Percentiles rank a stretch among this genome's conserved stretches.
Conservation (phyloP, 1,139 yeast species). For the Zygosaccharomyces pseudobailii region DNA sequence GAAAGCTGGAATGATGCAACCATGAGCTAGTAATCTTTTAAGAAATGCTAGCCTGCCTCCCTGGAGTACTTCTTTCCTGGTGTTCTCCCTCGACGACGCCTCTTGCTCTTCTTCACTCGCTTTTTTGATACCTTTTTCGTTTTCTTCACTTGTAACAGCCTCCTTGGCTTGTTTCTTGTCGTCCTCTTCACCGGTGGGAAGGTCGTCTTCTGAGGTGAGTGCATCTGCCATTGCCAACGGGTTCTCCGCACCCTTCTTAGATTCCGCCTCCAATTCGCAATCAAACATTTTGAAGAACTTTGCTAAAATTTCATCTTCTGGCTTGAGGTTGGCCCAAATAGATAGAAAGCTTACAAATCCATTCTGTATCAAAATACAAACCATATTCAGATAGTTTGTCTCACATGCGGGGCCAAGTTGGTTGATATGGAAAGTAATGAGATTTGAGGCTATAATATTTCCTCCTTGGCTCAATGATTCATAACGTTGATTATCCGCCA, state of each 20-base stretch:
- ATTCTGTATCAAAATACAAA: slow-evolving; percentile 58
- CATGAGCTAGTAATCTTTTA: slow-evolving; percentile 53
- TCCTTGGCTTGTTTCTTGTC: not conserved
- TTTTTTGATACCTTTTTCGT: not conserved
- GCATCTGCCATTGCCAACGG: slow-evolving; percentile 91
- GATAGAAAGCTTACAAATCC: slow-evolving; percentile 65
- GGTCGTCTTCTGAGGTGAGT: slow-evolving; percentile 61
- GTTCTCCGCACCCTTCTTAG: slow-evolving; percentile 62
- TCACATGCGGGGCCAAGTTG: slow-evolving; percentile 27
- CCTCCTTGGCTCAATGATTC: slow-evolving; percentile 48
- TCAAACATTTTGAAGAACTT: slow-evolving; percentile 45
- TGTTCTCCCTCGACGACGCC: not conserved
- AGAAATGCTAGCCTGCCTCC: slow-evolving; percentile 39
- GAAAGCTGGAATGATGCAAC: slow-evolving; percentile 61
- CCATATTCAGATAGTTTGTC: slow-evolving; percentile 46
- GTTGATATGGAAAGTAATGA: slow-evolving; percentile 54
- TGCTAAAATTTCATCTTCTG: slow-evolving; percentile 36
- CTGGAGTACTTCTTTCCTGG: slow-evolving; percentile 2
- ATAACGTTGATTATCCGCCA: slow-evolving; percentile 33
- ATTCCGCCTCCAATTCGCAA: slow-evolving; percentile 53
- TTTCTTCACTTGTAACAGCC: not conserved
- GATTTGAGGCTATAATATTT: slow-evolving; percentile 52
- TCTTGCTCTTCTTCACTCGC: slow-evolving; percentile 5
- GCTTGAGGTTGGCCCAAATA: slow-evolving; percentile 53
- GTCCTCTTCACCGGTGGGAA: slow-evolving; percentile 20